Base-by-base conservation (phyloP, 2,329 filamentous ascomycete species). In the Ophiostoma himal-ulmi region DNA sequence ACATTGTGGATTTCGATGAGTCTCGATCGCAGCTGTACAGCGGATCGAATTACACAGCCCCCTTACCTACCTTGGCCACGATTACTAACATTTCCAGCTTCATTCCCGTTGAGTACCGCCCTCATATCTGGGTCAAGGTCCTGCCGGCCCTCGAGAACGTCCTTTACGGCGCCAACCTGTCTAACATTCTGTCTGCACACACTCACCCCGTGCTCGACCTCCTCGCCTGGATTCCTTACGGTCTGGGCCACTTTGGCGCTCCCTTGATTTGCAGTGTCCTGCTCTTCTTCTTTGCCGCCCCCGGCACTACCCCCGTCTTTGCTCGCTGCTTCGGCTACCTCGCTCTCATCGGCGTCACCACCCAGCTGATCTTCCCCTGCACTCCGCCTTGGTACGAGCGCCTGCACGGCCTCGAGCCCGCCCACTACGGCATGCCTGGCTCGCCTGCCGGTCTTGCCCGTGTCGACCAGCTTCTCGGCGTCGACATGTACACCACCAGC, bases 371-470 rank as follows among this genome's bases (percentile, higher is more conserved):
- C 73, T 96, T 97, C 81, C 94, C 94, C 1, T 97, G 94, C 83
- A 95, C 94, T 34, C 92, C 94, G 36, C 94, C 94, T 1, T 98
- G 94, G 94, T 98, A 97, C 77, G 94, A 97, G 84, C 96, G 95
- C 79, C 85, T 91, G 76, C 93, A 97, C 79, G 94, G 94, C 20
- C 83, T 97, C 68, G 92, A 92, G 39, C 94, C 94, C 2, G 94
- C 94, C 67, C 93, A 95, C 76, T 97, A 97, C 81, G 91, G 91
- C 66, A 96, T 98, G 85, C 84, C 87, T 64, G 94, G 94, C 68
- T 94, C 92, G 65, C 93, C 94, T 0, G 94, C 94, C 14, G 94
- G 94, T 68, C 86, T 98, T 72, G 92, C 91, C 73, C 91, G 93
- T 30, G 91, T 98, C 70, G 94, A 98, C 81, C 86, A 89, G 78